Conservation (phyloP, 2,329 filamentous ascomycete species). For the Emergomyces orientalis region DNA sequence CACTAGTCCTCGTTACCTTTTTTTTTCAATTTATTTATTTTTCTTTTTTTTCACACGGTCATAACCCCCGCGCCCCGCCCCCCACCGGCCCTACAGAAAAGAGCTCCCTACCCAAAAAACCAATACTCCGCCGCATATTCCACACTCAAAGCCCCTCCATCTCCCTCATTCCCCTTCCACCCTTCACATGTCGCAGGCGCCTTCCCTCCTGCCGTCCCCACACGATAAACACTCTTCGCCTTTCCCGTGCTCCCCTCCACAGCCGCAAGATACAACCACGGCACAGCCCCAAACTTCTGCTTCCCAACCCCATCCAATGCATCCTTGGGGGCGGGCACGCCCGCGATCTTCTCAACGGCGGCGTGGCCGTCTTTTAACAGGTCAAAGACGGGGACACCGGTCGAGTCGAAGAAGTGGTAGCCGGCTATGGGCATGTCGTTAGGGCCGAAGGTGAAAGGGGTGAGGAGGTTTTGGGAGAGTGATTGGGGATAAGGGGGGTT, state of each 20-base stretch:
- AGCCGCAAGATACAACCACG: slow-evolving; percentile 64
- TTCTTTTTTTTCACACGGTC: neutral
- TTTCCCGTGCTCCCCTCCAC: slow-evolving; percentile 49
- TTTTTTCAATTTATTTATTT: neutral
- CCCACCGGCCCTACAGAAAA: neutral
- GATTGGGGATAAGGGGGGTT: slow-evolving; percentile 45
- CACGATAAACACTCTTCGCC: slow-evolving; percentile 68
- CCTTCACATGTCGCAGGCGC: slow-evolving; percentile 64
- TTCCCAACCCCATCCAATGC: slow-evolving; percentile 50
- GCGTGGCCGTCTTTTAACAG: slow-evolving; percentile 54
- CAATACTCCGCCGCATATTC: slow-evolving; percentile 76
- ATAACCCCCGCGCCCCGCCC: neutral
- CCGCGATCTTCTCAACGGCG: slow-evolving; percentile 53
- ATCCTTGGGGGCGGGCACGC: slow-evolving; percentile 52
- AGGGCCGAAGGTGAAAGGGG: slow-evolving; percentile 35
- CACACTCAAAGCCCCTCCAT: slow-evolving; percentile 56
- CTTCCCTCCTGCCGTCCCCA: slow-evolving; percentile 74
- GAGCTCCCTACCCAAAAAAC: slow-evolving; percentile 39
- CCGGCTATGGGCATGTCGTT: slow-evolving; percentile 58
- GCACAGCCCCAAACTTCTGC: slow-evolving; percentile 57
- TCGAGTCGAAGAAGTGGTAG: slow-evolving; percentile 69
- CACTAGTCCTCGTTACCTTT: neutral
- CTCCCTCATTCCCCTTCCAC: slow-evolving; percentile 33
- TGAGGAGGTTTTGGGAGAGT: slow-evolving; percentile 43
- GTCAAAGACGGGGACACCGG: slow-evolving; percentile 69